Conservation (phyloP, 179 eudicot species). For the Amaranthus tricolor region DNA sequence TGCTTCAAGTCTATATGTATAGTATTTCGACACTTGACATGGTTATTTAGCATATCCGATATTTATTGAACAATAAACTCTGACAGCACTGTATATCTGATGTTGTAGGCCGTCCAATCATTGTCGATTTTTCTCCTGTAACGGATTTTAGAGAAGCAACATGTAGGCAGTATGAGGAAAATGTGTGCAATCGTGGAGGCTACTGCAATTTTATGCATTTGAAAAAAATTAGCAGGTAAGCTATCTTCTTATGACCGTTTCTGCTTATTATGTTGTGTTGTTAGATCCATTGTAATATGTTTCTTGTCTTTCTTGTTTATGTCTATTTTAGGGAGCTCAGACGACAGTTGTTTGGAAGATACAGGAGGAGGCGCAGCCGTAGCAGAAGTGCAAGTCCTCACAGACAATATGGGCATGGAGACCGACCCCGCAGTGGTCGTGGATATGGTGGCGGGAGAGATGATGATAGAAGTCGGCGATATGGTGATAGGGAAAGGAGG, state of each 20-base stretch:
- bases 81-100: slow-evolving; percentile 1
- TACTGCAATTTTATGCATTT: slow-evolving; percentile 96
- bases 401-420: slow-evolving; percentile 53
- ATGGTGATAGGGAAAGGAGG: slow-evolving; percentile 67
- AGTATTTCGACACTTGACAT: too few relatives aligned
- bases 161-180: slow-evolving; percentile 91
- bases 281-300: background rate
- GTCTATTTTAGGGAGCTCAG: slow-evolving; percentile 63
- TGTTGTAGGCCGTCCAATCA: slow-evolving; percentile 73
- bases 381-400: slow-evolving; percentile 79
- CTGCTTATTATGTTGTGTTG: background rate
- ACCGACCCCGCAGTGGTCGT: slow-evolving; percentile 60
- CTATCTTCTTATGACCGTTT: background rate
- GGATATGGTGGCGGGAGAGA: slow-evolving; percentile 70
- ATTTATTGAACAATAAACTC: background rate
- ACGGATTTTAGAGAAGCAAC: slow-evolving; percentile 98
- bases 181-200: slow-evolving; percentile 92
- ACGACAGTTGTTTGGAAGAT: slow-evolving; percentile 75
- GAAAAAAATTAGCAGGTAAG: slow-evolving; percentile 86
- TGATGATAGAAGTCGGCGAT: slow-evolving; percentile 57
- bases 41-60: too few relatives aligned
- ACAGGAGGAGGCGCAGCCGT: slow-evolving; percentile 68
- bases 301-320: background rate
- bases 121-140: slow-evolving; percentile 94
- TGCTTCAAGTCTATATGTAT: too few relatives aligned